Conservation (phyloP, 352 stramenopile species). For the Phytophthora meadii region DNA sequence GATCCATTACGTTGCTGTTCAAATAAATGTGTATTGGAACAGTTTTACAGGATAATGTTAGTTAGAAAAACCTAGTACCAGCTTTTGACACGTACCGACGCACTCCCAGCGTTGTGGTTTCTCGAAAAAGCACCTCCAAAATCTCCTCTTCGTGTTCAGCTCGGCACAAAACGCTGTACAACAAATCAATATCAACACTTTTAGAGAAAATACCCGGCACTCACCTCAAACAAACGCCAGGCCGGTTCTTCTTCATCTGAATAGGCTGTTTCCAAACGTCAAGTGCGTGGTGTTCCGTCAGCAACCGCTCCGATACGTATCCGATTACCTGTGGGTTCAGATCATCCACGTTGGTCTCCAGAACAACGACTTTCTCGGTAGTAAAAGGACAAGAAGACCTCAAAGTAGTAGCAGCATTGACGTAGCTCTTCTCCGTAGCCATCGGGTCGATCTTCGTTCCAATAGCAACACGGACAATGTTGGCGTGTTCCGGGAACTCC, state of each 20-base stretch:
- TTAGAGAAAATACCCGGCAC: not conserved
- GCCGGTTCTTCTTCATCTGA: conserved; percentile 93
- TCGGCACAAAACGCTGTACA: conserved; percentile 76
- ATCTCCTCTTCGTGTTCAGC: conserved; percentile 61
- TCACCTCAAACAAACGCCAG: conserved; percentile 77
- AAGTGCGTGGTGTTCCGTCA: conserved; percentile 66
- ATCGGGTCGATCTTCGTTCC: conserved; percentile 58
- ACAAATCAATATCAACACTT: not conserved
- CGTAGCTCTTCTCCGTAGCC: conserved; percentile 42
- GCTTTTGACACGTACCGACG: conserved; percentile 57
- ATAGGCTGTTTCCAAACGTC: conserved; percentile 91
- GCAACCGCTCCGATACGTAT: conserved; percentile 76
- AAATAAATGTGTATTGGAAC: conserved; percentile 29
- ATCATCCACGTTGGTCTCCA: conserved; percentile 94
- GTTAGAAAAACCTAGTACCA: not conserved
- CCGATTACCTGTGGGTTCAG: conserved; percentile 88
- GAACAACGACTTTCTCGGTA: conserved; percentile 68
- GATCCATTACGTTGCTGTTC: conserved; percentile 63
- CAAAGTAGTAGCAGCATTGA: conserved; percentile 36
- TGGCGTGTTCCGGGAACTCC: conserved; percentile 89
- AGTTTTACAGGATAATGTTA: conserved; percentile 23
- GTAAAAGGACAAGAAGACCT: conserved; percentile 30
- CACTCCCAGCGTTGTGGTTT: conserved; percentile 92
- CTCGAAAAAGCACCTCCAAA: conserved; percentile 69
- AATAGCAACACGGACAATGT: conserved; percentile 91